Percentiles rank a stretch among this genome's conserved stretches.
Evolutionary conservation across 1,139 yeast genomes (phyloP).

Genomic region (Saccharomyces hybrid): DNA sequence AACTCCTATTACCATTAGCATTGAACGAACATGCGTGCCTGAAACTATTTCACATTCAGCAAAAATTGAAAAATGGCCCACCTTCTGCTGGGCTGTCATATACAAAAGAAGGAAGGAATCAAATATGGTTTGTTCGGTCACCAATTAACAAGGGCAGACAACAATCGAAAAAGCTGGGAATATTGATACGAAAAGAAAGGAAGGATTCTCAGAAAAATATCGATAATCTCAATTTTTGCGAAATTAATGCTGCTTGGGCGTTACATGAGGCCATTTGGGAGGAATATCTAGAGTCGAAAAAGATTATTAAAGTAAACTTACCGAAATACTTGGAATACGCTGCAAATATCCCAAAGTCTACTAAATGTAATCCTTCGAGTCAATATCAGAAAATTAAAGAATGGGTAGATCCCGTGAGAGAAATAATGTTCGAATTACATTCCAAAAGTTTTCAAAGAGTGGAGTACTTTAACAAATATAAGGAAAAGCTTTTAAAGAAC

Average conservation of each 20-base stretch:
- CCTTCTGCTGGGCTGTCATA: conserved; percentile 20
- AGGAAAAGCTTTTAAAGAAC: conserved; percentile 8
- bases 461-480: conserved; percentile 12
- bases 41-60: conserved; percentile 14
- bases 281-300: conserved; percentile 12
- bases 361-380: neutral
- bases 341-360: neutral
- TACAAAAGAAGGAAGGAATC: conserved; percentile 23
- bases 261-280: conserved; percentile 31
- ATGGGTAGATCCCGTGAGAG: conserved; percentile 20
- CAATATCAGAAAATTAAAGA: conserved; percentile 6
- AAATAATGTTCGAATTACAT: conserved; percentile 10
- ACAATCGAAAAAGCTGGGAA: conserved; percentile 24
- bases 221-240: conserved; percentile 14
- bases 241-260: conserved; percentile 22
- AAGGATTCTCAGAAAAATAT: conserved; percentile 17
- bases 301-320: neutral
- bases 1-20: conserved; percentile 25
- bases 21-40: conserved; percentile 18
- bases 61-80: conserved; percentile 21
- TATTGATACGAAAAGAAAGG: conserved; percentile 18
- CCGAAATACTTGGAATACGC: neutral
- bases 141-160: conserved; percentile 22
- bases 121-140: conserved; percentile 29
- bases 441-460: conserved; percentile 7